Evolutionary conservation across 169 alveolate genomes (phyloP), one percentile per base, ranked within the genome.

Genomic region (Cryptosporidium canis): DNA sequence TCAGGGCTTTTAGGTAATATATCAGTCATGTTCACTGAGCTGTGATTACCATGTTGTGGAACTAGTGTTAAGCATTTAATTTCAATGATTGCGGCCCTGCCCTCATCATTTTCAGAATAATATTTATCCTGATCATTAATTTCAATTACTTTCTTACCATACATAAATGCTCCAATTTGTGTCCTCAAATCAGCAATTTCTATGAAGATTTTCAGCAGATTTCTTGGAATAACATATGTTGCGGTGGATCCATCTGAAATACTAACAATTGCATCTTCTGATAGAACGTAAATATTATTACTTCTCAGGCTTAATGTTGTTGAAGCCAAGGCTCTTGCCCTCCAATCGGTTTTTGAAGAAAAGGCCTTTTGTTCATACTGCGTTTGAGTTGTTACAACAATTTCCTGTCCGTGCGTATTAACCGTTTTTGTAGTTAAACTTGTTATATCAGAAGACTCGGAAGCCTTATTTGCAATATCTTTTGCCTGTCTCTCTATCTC

Each of bases 291-390:
- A 56, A 99, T 95, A 87, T 98, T 98, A 65, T 97, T 96, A 37
- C 99, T 96, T 56, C 99, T 94, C 90, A 98, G 94, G 90, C 97
- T 97, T 77, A 99, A 92, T 47, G 98, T 94, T 31, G 99, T 96
- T 47, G 99, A 98, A 43, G 99, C 96, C 37, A 99, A 95, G 18
- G 99, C 99, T 83, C 99, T 95, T 55, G 97, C 96, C 66, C 99
- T 96, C 99, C 99, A 99, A 92, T 99, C 99, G 47, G 99, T 97
- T 92, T 97, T 98, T 27, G 99, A 95, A 43, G 97, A 94, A 83
- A 97, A 99, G 53, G 95, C 93, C 92, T 97, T 97, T 90, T 98
- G 98, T 90, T 98, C 99, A 93, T 98, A 99, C 29, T 99, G 99
- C 16, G 99, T 95, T 83, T 96, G 96, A 1, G 99, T 98, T 37